Percentiles rank a stretch among this genome's conserved stretches.
Evolutionary conservation across 2,329 filamentous ascomycete genomes (phyloP).

Genomic region (Chlorencoelia australis): DNA sequence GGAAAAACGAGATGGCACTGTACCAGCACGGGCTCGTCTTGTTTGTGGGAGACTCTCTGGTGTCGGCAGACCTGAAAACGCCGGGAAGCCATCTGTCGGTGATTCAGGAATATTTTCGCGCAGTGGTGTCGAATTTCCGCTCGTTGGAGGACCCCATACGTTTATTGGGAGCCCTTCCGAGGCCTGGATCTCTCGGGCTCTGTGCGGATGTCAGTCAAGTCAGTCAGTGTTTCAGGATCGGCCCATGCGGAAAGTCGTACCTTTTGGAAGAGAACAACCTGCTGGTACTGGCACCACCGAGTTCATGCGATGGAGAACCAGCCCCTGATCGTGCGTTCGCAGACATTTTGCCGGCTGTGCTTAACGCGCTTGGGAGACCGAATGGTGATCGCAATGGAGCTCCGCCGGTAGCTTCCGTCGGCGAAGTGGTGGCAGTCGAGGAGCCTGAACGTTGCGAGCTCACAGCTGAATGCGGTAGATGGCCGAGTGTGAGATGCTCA

Average conservation of each 20-base stretch:
- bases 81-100: constrained; percentile 89
- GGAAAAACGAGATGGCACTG: constrained; percentile 89
- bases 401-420: constrained; percentile 60
- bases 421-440: constrained; percentile 70
- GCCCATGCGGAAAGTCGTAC: constrained; percentile 41
- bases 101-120: constrained; percentile 97
- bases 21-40: constrained; percentile 81
- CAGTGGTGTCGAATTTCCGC: constrained; percentile 89
- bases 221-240: not conserved
- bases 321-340: constrained; percentile 65
- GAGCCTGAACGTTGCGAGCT: constrained; percentile 48
- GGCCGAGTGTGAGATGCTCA: constrained; percentile 79
- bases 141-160: constrained; percentile 91
- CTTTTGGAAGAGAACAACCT: constrained; percentile 88
- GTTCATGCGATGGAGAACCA: constrained; percentile 93
- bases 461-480: constrained; percentile 42
- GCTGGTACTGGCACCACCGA: constrained; percentile 47
- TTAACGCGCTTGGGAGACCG: constrained; percentile 54
- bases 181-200: constrained; percentile 91
- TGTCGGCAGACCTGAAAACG: constrained; percentile 65
- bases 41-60: constrained; percentile 54
- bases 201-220: constrained; percentile 30
- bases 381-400: constrained; percentile 59
- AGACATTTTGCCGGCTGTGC: constrained; percentile 47
- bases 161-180: constrained; percentile 75